Percentiles rank a stretch among this genome's conserved stretches.
Conservation (phyloP, 148 eudicot genomes). For the Rhododendron ferrugineum region DNA sequence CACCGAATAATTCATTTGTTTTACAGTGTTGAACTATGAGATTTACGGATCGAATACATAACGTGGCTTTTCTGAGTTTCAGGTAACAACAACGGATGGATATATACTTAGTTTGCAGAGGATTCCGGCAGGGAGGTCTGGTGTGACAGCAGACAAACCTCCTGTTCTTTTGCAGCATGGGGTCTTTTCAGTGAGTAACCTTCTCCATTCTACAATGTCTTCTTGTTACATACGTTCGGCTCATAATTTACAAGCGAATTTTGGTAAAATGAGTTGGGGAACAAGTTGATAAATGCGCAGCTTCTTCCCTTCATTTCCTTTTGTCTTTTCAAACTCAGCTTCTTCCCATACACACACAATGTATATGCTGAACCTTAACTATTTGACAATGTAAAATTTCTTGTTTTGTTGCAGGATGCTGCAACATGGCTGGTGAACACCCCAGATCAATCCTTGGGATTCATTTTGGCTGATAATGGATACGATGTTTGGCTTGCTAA, state of each 20-base stretch:
- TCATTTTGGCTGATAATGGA: slow-evolving; percentile 55
- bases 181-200: slow-evolving; percentile 26
- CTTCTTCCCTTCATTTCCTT: neutral
- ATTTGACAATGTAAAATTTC: neutral
- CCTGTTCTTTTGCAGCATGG: slow-evolving; percentile 57
- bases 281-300: neutral
- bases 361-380: neutral
- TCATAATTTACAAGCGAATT: neutral
- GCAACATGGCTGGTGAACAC: slow-evolving; percentile 39
- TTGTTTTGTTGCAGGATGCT: slow-evolving; percentile 34
- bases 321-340: neutral
- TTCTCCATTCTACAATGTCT: neutral
- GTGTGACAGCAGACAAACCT: slow-evolving; percentile 11
- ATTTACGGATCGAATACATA: neutral
- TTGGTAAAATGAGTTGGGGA: neutral
- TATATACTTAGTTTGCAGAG: slow-evolving; percentile 43
- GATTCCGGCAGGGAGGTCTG: slow-evolving; percentile 31
- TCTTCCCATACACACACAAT: neutral
- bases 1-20: neutral
- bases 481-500: slow-evolving; percentile 60
- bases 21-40: neutral
- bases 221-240: neutral
- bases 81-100: slow-evolving; percentile 45
- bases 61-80: neutral
- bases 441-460: slow-evolving; percentile 42